Evolutionary conservation across 768 basidiomycete species (phyloP), one percentile per base, ranked within the genome.

Genomic region (Boletellus emodensis): DNA sequence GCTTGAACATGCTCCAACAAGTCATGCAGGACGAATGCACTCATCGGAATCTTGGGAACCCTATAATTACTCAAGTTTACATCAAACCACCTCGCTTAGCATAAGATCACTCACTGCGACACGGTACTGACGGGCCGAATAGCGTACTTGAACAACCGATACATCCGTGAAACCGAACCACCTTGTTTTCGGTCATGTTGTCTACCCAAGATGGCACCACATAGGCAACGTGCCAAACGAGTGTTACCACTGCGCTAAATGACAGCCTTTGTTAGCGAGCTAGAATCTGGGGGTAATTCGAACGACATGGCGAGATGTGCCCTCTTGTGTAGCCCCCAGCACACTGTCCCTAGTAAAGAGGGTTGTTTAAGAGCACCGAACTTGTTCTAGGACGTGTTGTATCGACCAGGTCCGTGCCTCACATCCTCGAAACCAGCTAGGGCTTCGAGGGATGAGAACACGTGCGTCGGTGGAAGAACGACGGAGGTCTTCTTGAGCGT

Each of bases 401-500:
- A 98, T 98, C 94, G 84, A 87, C 87, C 89, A 79, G 71, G 70
- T 45, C 60, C 61, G 54, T 65, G 40, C 44, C 48, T 44, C 38
- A 53, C 28, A 50, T 28, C 53, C 57, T 55, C 40, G 59, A 67
- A 81, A 86, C 83, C 83, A 67, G 60, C 77, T 18, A 64, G 81
- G 84, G 87, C 72, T 90, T 79, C 76, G 51, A 57, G 58, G 57
- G 49, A 56, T 20, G 24, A 52, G 35, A 34, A 47, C 56, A 53
- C 49, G 50, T 51, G 26, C 88, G 75, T 76, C 80, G 84, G 83
- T 87, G 70, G 76, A 57, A 57, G 52, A 56, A 78, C 90, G 86
- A 82, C 78, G 91, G 77, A 80, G 84, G 83, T 87, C 87, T 97
- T 97, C 94, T 97, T 94, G 46, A 69, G 71, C 81, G 88, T 80